Conservation (phyloP, 805 yeast species). For the Zygoascus biomembranicola region DNA sequence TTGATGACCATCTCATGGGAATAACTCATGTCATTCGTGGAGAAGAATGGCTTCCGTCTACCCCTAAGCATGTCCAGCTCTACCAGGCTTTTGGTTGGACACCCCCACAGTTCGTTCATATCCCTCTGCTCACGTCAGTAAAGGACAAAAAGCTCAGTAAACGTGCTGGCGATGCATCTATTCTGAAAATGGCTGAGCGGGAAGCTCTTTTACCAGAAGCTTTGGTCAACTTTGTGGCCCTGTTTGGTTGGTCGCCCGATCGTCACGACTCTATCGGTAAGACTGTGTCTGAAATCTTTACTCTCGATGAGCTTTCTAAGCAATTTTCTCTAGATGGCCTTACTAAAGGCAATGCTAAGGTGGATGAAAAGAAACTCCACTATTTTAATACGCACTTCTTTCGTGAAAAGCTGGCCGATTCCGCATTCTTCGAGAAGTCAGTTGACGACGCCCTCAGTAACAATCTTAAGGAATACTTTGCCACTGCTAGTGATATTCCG, state of each 20-base stretch:
- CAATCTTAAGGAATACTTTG: neutral
- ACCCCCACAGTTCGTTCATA: slow-evolving; percentile 77
- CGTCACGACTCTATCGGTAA: slow-evolving; percentile 33
- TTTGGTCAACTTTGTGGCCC: slow-evolving; percentile 71
- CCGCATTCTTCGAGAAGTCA: neutral
- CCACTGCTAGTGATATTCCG: slow-evolving; percentile 7
- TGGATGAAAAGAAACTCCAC: slow-evolving; percentile 64
- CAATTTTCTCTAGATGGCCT: slow-evolving; percentile 60
- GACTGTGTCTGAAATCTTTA: slow-evolving; percentile 24
- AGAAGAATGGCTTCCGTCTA: slow-evolving; percentile 95
- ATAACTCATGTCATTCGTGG: slow-evolving; percentile 95
- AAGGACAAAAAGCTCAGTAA: slow-evolving; percentile 63
- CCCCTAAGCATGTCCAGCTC: slow-evolving; percentile 87
- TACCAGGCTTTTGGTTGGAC: slow-evolving; percentile 82
- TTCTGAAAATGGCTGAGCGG: slow-evolving; percentile 44
- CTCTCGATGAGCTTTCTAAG: slow-evolving; percentile 38
- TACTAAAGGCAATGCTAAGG: slow-evolving; percentile 92
- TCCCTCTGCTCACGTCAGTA: slow-evolving; percentile 74
- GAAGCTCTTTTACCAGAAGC: slow-evolving; percentile 82
- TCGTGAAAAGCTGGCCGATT: slow-evolving; percentile 14
- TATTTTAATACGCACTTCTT: slow-evolving; percentile 73
- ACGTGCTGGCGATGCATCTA: slow-evolving; percentile 74
- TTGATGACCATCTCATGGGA: slow-evolving; percentile 89
- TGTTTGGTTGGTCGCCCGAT: slow-evolving; percentile 90
- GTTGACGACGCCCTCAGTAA: neutral